A percentile compares a stretch with the other conserved stretches of the same genome.
Conservation (phyloP, 805 yeast species). For the Ogataea henricii region DNA sequence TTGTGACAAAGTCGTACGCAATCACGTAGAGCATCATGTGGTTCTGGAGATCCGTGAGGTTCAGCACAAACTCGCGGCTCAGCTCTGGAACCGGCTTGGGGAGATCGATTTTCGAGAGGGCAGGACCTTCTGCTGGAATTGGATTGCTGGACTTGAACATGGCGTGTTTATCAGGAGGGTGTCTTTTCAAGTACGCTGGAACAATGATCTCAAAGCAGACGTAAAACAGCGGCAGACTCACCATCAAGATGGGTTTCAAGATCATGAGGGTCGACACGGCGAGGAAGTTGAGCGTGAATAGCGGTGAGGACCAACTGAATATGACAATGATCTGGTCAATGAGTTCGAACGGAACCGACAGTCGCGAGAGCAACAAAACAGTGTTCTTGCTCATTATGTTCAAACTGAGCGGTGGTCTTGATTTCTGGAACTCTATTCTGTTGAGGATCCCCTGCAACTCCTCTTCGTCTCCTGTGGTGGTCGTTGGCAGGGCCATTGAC, state of each 20-base stretch:
- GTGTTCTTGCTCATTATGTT: conserved; percentile 70
- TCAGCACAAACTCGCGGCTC: conserved; percentile 73
- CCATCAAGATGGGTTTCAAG: conserved; percentile 59
- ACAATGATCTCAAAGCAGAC: conserved; percentile 58
- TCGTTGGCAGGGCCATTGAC: conserved; percentile 70
- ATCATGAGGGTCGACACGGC: conserved; percentile 40
- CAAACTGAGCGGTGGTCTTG: conserved; percentile 69
- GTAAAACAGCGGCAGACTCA: conserved; percentile 56
- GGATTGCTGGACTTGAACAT: conserved; percentile 39
- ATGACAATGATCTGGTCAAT: conserved; percentile 58
- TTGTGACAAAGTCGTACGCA: conserved; percentile 57
- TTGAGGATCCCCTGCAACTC: conserved; percentile 42
- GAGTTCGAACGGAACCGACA: conserved; percentile 60
- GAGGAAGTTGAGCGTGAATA: conserved; percentile 60
- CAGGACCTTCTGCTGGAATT: conserved; percentile 52
- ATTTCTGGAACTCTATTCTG: conserved; percentile 60
- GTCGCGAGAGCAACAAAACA: conserved; percentile 60
- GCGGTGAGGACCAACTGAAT: conserved; percentile 65
- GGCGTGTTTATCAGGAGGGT: conserved; percentile 58
- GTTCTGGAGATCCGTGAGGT: conserved; percentile 83
- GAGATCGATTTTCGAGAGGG: conserved; percentile 46
- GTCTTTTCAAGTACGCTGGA: conserved; percentile 63
- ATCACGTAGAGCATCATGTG: conserved; percentile 67
- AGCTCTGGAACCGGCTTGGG: conserved; percentile 79
- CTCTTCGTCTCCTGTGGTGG: conserved; percentile 46